These are phyloP conservation scores for Podila epicladia DNA, from an alignment of 192 early-diverging fungal species.

Conservation along the genomic window DNA sequence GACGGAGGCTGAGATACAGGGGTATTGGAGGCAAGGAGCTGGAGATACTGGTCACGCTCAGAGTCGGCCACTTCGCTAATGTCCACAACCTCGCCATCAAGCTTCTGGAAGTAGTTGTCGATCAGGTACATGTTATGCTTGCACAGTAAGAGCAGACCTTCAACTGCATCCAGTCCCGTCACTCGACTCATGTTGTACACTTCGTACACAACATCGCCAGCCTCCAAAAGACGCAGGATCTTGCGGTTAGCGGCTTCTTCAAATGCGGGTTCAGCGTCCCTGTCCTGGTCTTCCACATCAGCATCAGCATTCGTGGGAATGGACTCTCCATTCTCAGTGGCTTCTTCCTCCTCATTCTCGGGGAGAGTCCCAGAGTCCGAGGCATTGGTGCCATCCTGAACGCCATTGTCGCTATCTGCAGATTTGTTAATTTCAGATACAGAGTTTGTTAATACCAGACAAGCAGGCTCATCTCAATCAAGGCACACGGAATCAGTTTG, in stretches of 20 bases:
- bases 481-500: not conserved
- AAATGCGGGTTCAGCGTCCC: slow-evolving; percentile 55
- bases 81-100: slow-evolving; percentile 76
- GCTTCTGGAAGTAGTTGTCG: slow-evolving; percentile 72
- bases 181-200: slow-evolving; percentile 75
- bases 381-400: slow-evolving; percentile 10
- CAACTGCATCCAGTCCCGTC: slow-evolving; percentile 73
- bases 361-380: not conserved
- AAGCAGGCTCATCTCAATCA: too few species aligned
- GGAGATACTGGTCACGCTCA: slow-evolving; percentile 68
- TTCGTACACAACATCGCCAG: slow-evolving; percentile 75
- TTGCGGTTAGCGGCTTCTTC: slow-evolving; percentile 80
- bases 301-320: slow-evolving; percentile 5
- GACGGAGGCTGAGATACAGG: slow-evolving; percentile 49
- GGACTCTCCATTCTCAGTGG: not conserved
- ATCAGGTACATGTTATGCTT: slow-evolving; percentile 79
- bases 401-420: slow-evolving; percentile 7
- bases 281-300: slow-evolving; percentile 38
- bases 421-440: not conserved
- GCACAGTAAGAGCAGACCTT: slow-evolving; percentile 74
- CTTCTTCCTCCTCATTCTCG: slow-evolving; percentile 15
- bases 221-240: slow-evolving; percentile 73
- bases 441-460: not conserved
- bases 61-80: slow-evolving; percentile 72
- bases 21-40: slow-evolving; percentile 62